Evolutionary conservation across 106 monocot genomes (phyloP), one percentile per base, ranked within the genome.

Genomic region (Dendrobium nobile): DNA sequence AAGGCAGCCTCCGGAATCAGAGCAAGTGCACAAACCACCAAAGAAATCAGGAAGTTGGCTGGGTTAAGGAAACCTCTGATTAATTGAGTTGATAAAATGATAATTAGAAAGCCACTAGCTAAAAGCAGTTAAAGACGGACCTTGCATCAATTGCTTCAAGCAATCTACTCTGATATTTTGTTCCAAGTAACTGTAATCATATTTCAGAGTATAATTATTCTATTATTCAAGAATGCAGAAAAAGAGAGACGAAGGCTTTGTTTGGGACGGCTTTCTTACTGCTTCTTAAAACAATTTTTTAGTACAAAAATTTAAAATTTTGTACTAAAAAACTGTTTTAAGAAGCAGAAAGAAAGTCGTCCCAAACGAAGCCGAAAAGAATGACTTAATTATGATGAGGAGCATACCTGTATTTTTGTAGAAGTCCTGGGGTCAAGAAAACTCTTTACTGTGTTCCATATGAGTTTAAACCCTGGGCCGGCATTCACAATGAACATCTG

Each of bases 401-500:
- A 76, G 15, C 76, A 76, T 85, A 95, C 97, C 83, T 99, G 98
- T 80, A 99, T 95, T 84, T 99, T 99, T 58, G 91, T 54, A 33
- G 87, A 82, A 26, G 98, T 99, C 88, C 84, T 95, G 2, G 95
- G 95, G 75, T 99, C 98, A 82, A 99, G 85, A 79, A 95, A 95
- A 47, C 93, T 83, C 79, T 99, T 99, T 47, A 99, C 88, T 41
- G 95, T 89, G 82, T 88, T 91, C 98, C 98, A 99, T 26, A 99
- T 87, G 20, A 99, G 87, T 75, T 91, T 99, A 84, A 99, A 99
- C 41, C 92, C 95, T 75, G 81, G 86, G 26, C 98, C 95, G 70
- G 95, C 95, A 87, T 99, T 99, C n/a, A 99, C 89, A 73, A 99
- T 90, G 74, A 95, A 99, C 98, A 99, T 95, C 78, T 99, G 92